phyloP scores from a whole-genome alignment of 2,329 filamentous ascomycete species.

The Paradendryphiella salina region DNA sequence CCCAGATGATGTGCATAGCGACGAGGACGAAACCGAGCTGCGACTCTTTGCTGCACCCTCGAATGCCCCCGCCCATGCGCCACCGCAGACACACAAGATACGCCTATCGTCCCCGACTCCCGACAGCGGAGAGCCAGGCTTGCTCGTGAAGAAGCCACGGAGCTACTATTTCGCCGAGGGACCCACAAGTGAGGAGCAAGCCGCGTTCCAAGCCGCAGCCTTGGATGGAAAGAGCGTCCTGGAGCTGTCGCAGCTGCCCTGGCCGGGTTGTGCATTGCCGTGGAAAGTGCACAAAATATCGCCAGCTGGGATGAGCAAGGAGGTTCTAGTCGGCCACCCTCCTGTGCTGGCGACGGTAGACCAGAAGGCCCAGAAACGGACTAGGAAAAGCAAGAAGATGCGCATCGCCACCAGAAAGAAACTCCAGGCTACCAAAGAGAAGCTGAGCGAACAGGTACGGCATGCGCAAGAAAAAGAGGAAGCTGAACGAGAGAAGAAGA shows the following conservation, averaged over 20 bases:
- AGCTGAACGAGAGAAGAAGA: slow-evolving; percentile 43
- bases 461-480: slow-evolving; percentile 41
- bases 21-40: slow-evolving; percentile 41
- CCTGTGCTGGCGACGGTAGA: slow-evolving; percentile 24
- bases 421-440: slow-evolving; percentile 31
- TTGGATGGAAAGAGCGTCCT: slow-evolving; percentile 36
- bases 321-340: slow-evolving; percentile 38
- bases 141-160: slow-evolving; percentile 36
- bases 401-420: slow-evolving; percentile 43
- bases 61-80: slow-evolving; percentile 24
- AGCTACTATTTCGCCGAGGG: slow-evolving; percentile 44
- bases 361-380: slow-evolving; percentile 31
- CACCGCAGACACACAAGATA: slow-evolving; percentile 34
- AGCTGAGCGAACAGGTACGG: slow-evolving; percentile 29
- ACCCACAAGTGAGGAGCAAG: slow-evolving; percentile 26
- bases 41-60: slow-evolving; percentile 40
- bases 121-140: slow-evolving; percentile 29
- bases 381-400: slow-evolving; percentile 42
- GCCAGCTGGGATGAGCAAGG: slow-evolving; percentile 35
- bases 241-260: slow-evolving; percentile 35
- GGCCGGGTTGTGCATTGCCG: slow-evolving; percentile 42
- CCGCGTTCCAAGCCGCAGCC: slow-evolving; percentile 31
- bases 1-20: slow-evolving; percentile 12
- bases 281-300: slow-evolving; percentile 43
- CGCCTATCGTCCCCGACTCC: slow-evolving; percentile 38